Base-by-base conservation (phyloP, 148 eudicot genomes). In the Polygonum maritimum region DNA sequence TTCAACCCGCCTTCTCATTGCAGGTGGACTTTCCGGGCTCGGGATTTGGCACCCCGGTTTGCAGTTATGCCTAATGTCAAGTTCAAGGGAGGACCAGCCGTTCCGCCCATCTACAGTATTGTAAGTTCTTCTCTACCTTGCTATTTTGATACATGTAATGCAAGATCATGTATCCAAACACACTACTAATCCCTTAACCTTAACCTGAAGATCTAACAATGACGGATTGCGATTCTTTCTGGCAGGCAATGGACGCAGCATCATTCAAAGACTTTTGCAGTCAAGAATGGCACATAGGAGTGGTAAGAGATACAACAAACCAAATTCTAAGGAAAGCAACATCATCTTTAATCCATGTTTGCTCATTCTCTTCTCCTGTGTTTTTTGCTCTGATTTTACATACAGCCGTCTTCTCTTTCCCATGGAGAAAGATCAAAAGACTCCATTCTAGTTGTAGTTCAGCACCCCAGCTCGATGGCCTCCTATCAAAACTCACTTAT, bases 11-110 rank as follows among this genome's bases (percentile, higher is more conserved):
- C 71, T 60, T 60, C 21, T 54, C 35, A 75, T 31, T 31, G 10
- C 90, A 95, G 99, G 81, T 95, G 96, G 96, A 95, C 85, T 65
- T 95, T 95, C 83, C 89, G 99, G 75, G 88, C 92, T 76, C 92
- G 88, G 79, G 88, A 95, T 70, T 75, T 88, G 78, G 90, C 89
- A 19, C 97, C 96, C 18, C 91, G 82, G 62, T 95, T 95, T 82
- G 89, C 96, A 10, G 85, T 95, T 73, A 91, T 95, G 88, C 97
- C 99, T 2, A 82, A 82, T 77, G 79, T 87, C 74, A 95, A 86
- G 80, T 86, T 83, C 49, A 87, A 84, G 73, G 85, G 78, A 44
- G 87, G 88, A 21, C 73, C 78, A 71, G 41, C 35, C 3, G 79
- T 88, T 76, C 96, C 98, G 87, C 98, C 98, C 6, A 86, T 95